Percentiles rank a stretch among this genome's conserved stretches.
Conservation (phyloP, 2,329 filamentous ascomycete genomes). For the Ascochyta clinopodiicola region DNA sequence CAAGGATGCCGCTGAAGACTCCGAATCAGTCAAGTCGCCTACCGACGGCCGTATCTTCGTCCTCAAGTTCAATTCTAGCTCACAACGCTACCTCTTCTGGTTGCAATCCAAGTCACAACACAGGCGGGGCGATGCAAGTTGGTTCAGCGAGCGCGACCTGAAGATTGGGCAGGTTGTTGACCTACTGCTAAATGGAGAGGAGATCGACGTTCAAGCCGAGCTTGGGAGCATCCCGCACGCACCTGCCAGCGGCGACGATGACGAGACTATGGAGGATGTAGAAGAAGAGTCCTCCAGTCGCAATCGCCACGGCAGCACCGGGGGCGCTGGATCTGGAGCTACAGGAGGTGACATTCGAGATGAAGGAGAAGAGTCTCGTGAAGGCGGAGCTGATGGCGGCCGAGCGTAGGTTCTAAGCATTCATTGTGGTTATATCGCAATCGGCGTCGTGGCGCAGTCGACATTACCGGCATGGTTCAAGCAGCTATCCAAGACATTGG, state of each 20-base stretch:
- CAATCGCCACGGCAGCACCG: conserved; percentile 58
- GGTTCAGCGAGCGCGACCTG: conserved; percentile 83
- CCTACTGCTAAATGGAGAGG: conserved; percentile 82
- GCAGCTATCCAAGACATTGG: conserved; percentile 29
- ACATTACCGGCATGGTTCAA: conserved; percentile 30
- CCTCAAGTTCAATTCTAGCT: conserved; percentile 92
- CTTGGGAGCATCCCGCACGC: conserved; percentile 66
- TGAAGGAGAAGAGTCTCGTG: conserved; percentile 85
- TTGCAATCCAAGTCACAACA: conserved; percentile 89
- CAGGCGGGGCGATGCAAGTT: conserved; percentile 71
- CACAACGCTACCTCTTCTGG: conserved; percentile 93
- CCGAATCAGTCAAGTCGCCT: conserved; percentile 66
- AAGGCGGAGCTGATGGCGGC: conserved; percentile 94
- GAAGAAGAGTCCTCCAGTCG: conserved; percentile 51
- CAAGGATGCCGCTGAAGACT: conserved; percentile 59
- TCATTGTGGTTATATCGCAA: conserved; percentile 37
- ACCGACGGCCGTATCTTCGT: conserved; percentile 89
- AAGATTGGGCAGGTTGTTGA: conserved; percentile 91
- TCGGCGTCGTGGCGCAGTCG: conserved; percentile 46
- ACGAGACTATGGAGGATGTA: conserved; percentile 69
- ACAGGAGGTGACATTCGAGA: conserved; percentile 91
- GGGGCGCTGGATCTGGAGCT: conserved; percentile 83
- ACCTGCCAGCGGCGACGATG: conserved; percentile 61
- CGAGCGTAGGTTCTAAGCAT: conserved; percentile 88
- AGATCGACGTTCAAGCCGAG: conserved; percentile 78